Percentiles rank a stretch among this genome's conserved stretches.
Conservation (phyloP, 129 eudicot species). For the Arctium minus region DNA sequence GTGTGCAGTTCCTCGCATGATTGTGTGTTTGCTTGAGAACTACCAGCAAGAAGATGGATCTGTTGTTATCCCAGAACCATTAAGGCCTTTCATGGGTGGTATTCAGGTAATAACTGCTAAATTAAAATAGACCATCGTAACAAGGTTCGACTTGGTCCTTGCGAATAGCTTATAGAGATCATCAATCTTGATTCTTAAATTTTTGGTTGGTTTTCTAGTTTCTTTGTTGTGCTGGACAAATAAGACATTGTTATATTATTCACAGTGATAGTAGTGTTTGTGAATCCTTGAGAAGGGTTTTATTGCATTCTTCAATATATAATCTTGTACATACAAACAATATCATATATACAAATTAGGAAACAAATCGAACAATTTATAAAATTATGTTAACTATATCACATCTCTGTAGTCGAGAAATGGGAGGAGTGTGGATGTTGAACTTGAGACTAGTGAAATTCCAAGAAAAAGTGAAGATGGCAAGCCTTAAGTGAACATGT, state of each 20-base stretch:
- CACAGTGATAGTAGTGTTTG: neutral
- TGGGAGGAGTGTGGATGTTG: no score
- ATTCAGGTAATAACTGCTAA: constrained; percentile 48
- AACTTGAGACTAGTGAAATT: no score
- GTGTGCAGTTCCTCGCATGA: constrained; percentile 97
- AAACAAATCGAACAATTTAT: no score
- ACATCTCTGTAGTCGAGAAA: no score
- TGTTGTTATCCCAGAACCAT: constrained; percentile 71
- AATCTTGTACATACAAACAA: no score
- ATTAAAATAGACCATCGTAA: constrained; percentile 16
- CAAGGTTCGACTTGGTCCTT: neutral
- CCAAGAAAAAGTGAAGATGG: no score
- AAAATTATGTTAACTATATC: no score
- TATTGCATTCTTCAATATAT: neutral
- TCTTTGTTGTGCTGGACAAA: neutral
- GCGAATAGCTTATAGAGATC: neutral
- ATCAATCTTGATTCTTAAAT: neutral
- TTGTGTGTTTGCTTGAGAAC: constrained; percentile 90
- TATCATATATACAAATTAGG: no score
- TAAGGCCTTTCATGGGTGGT: constrained; percentile 97
- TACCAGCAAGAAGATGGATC: constrained; percentile 93
- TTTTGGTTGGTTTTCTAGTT: neutral
- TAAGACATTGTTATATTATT: neutral
- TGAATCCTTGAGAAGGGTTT: neutral
- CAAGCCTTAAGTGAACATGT: no score